Base-by-base conservation (phyloP, 1,139 yeast genomes). In the Kodamaea derodonti region DNA sequence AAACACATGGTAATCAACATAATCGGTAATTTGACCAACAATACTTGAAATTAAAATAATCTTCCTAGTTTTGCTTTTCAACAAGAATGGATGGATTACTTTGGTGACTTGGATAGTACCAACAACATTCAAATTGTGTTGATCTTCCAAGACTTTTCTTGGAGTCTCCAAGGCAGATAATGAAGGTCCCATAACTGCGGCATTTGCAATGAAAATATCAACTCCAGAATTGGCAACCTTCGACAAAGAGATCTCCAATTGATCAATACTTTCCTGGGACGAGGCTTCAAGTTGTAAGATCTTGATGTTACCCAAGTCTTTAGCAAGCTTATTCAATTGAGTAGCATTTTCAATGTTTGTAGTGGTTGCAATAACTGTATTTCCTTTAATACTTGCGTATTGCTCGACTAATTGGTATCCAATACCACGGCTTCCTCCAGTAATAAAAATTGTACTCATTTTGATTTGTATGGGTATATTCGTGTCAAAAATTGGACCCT, bases 351-450 rank as follows among this genome's bases (percentile, higher is more conserved):
- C 41, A 9, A 23, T n/a, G 25, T 28, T 20, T 34, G 59, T 43
- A 9, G 51, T 47, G 16, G 41, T 38, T 10, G 41, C 42, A 42
- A 61, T 51, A 15, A 62, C 61, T 9, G 33, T 38, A 30, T 52
- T 52, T 8, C 38, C 38, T 4, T 52, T 32, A 14, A 41, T 34
- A 11, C 24, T 26, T 10, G 54, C 34, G 5, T 45, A 47, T 12
- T 20, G 15, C 25, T 44, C 45, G n/a, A 51, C 61, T 9, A 58
- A 32, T 12, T 47, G 53, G 20, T 47, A 40, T 2, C 67, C 68
- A 32, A 62, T 51, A 4, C 68, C 68, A 34, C 60, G 47, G 39
- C 54, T 58, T 15, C 56, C 58, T 24, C 60, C 62, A 10, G 51
- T 45, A 27, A 57, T 39, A 15, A 56, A 43, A 24, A 15, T 18